These are phyloP conservation scores for Colletotrichum sp. DNA, from an alignment of 2,329 filamentous ascomycete genomes.

Conservation along the genomic window DNA sequence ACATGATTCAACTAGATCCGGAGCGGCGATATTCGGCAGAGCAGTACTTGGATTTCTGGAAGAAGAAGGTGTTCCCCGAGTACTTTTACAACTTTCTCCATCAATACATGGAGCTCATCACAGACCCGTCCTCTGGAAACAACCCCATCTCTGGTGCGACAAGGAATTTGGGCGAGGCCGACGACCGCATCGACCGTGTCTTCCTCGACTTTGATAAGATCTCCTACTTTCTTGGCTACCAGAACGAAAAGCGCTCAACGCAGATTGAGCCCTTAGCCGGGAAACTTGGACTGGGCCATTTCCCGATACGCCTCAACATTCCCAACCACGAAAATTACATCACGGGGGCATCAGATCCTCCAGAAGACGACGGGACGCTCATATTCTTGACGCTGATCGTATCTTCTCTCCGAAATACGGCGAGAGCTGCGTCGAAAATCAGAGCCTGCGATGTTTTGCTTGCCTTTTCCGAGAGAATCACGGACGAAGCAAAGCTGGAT, in stretches of 20 bases:
- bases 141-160: slow-evolving; percentile 70
- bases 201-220: slow-evolving; percentile 98
- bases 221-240: slow-evolving; percentile 86
- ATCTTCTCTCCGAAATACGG: slow-evolving; percentile 87
- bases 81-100: slow-evolving; percentile 99
- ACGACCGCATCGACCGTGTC: slow-evolving; percentile 92
- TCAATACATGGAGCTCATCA: slow-evolving; percentile 96
- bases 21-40: slow-evolving; percentile 92
- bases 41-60: slow-evolving; percentile 89
- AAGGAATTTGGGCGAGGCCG: slow-evolving; percentile 82
- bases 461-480: slow-evolving; percentile 88
- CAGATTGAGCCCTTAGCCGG: slow-evolving; percentile 41
- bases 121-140: slow-evolving; percentile 84
- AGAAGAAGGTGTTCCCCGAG: slow-evolving; percentile 87
- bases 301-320: slow-evolving; percentile 85
- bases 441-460: slow-evolving; percentile 90
- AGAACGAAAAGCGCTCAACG: slow-evolving; percentile 29
- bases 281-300: slow-evolving; percentile 64
- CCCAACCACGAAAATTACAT: slow-evolving; percentile 81
- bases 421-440: slow-evolving; percentile 84
- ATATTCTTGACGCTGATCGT: slow-evolving; percentile 91
- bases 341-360: slow-evolving; percentile 62
- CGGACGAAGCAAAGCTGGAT: slow-evolving; percentile 95
- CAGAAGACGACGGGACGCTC: slow-evolving; percentile 85
- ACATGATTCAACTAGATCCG: slow-evolving; percentile 96